Conservation (phyloP, 176 grass and related monocot species). For the Oryza longistaminata region DNA sequence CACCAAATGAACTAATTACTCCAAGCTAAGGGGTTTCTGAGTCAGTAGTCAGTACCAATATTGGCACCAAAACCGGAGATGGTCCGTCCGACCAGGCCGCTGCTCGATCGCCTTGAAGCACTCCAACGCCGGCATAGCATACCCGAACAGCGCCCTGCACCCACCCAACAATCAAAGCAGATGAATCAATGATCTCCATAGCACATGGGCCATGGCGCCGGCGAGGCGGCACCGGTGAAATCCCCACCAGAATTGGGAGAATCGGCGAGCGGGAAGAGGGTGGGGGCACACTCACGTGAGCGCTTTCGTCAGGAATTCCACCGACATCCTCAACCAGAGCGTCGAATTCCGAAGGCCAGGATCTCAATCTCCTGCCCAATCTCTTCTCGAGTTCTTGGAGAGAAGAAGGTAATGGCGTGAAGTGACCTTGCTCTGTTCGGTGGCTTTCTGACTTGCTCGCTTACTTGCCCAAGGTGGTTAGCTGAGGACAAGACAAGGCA, state of each 20-base stretch:
- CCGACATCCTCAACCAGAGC: conserved; percentile 43
- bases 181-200: not conserved
- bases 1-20: not conserved
- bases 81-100: conserved; percentile 50
- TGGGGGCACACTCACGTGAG: conserved; percentile 62
- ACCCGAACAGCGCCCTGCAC: conserved; percentile 74
- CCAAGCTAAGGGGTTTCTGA: not conserved
- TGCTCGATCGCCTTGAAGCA: conserved; percentile 91
- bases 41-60: conserved; percentile 86
- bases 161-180: not conserved
- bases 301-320: conserved; percentile 69
- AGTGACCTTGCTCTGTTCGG: conserved; percentile 12
- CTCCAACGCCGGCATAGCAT: conserved; percentile 79
- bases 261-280: not conserved
- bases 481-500: not conserved
- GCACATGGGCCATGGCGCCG: not conserved
- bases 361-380: not conserved
- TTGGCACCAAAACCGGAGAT: conserved; percentile 96
- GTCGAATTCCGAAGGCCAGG: not conserved
- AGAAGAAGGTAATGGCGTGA: not conserved
- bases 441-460: conserved; percentile 40
- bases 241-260: conserved; percentile 10
- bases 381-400: not conserved
- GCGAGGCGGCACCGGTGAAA: not conserved
- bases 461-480: conserved; percentile 34